Conservation (phyloP, 192 early-diverging fungal genomes). For the Ambispora gerdemannii region DNA sequence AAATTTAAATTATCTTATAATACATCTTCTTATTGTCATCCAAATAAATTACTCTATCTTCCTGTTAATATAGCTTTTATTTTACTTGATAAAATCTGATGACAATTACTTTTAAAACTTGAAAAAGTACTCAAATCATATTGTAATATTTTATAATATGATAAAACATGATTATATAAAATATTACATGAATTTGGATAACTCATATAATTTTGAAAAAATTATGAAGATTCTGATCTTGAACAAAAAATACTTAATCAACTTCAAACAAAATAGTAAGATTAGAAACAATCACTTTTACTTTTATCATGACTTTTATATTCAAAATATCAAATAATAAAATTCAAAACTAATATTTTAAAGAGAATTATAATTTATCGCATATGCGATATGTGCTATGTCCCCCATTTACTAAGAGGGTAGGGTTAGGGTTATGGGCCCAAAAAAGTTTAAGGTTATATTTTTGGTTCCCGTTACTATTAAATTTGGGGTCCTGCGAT, state of each 20-base stretch:
- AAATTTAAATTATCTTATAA: neutral
- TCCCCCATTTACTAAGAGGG: too few species aligned
- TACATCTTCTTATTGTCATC: neutral
- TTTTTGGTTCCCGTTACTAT: too few species aligned
- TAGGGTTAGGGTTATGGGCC: too few species aligned
- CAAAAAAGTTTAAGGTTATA: too few species aligned
- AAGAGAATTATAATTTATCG: too few species aligned
- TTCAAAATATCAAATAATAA: slow-evolving; percentile 6
- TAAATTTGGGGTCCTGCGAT: too few species aligned
- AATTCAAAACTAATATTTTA: neutral
- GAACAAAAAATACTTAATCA: neutral
- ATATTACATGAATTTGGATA: neutral
- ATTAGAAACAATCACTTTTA: neutral
- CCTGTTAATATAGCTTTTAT: neutral
- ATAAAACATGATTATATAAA: neutral
- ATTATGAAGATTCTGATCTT: neutral
- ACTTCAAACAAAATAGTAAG: neutral
- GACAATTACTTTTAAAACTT: neutral
- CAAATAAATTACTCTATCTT: neutral
- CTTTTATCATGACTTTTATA: neutral
- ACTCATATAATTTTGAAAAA: slow-evolving; percentile 6
- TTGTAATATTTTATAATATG: neutral
- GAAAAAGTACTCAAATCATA: slow-evolving; percentile 4
- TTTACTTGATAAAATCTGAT: neutral
- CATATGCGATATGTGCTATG: too few species aligned